phyloP scores from a whole-genome alignment of 2,329 filamentous ascomycete species.

The Ophiocordyceps sinensis region DNA sequence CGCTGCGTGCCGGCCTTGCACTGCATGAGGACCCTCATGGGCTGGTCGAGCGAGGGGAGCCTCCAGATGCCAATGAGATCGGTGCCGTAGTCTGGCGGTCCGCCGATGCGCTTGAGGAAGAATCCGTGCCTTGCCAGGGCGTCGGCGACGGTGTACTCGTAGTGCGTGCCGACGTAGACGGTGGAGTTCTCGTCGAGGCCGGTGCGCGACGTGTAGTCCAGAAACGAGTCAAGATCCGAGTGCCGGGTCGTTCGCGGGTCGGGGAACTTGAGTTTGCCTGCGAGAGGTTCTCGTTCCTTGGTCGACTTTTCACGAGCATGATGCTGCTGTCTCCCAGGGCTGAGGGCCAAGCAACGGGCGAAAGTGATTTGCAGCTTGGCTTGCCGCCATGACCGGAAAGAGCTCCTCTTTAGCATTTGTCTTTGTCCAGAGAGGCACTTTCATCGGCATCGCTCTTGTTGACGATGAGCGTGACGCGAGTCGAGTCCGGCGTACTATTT shows the following conservation, averaged over 20 bases:
- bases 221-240: slow-evolving; percentile 48
- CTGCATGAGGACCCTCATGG: slow-evolving; percentile 41
- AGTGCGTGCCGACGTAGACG: slow-evolving; percentile 58
- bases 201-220: slow-evolving; percentile 44
- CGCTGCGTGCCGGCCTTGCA: slow-evolving; percentile 50
- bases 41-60: slow-evolving; percentile 23
- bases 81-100: slow-evolving; percentile 54
- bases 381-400: no score
- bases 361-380: no score
- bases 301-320: not conserved
- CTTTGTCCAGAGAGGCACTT: not conserved
- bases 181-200: slow-evolving; percentile 40
- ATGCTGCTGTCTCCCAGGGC: not conserved
- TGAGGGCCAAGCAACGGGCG: no score
- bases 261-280: slow-evolving; percentile 12
- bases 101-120: slow-evolving; percentile 48
- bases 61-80: slow-evolving; percentile 61
- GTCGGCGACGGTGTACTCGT: slow-evolving; percentile 54
- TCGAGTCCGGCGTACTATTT: no score
- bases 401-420: no score
- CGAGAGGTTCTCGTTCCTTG: not conserved
- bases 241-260: slow-evolving; percentile 36
- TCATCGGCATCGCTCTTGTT: no score
- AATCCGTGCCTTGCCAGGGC: slow-evolving; percentile 49
- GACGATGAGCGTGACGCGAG: no score